phyloP scores from a whole-genome alignment of 768 basidiomycete genomes.

The Lepiota venenata region DNA sequence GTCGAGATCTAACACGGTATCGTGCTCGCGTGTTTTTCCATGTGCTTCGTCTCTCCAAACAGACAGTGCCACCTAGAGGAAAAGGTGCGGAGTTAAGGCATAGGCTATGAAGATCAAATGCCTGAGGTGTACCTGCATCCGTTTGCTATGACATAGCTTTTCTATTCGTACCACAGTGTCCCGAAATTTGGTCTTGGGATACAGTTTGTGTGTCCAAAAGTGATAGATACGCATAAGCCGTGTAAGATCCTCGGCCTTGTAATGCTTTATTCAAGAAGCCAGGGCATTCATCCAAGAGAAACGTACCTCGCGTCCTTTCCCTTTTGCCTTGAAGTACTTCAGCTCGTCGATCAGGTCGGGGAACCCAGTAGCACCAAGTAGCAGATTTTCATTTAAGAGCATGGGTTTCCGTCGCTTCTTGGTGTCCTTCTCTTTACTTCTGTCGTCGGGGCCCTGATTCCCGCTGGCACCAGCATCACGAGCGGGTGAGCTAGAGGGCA shows the following conservation, averaged over 20 bases:
- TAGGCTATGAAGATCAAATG: neutral
- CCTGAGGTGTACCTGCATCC: constrained; percentile 68
- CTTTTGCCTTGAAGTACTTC: constrained; percentile 76
- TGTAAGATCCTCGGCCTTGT: constrained; percentile 75
- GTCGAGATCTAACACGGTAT: constrained; percentile 13
- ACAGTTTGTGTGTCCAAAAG: constrained; percentile 93
- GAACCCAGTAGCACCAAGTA: constrained; percentile 76
- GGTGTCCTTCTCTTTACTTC: constrained; percentile 26
- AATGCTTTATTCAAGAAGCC: neutral
- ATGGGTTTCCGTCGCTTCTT: constrained; percentile 48
- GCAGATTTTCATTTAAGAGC: constrained; percentile 71
- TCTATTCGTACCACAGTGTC: constrained; percentile 88
- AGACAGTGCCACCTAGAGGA: constrained; percentile 58
- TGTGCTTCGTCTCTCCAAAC: constrained; percentile 74
- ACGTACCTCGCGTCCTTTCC: constrained; percentile 89
- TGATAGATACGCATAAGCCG: constrained; percentile 83
- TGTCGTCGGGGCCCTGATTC: constrained; percentile 17
- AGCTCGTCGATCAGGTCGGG: constrained; percentile 73
- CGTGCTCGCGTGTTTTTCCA: constrained; percentile 21
- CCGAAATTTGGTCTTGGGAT: constrained; percentile 82
- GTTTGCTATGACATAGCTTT: constrained; percentile 80
- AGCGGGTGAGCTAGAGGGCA: constrained; percentile 49
- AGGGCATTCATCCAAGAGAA: neutral
- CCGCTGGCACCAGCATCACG: constrained; percentile 23
- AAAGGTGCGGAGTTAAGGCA: neutral